Percentiles rank a stretch among this genome's conserved stretches.
Evolutionary conservation across 805 yeast genomes (phyloP).

Genomic region (Metschnikowia koreensis): DNA sequence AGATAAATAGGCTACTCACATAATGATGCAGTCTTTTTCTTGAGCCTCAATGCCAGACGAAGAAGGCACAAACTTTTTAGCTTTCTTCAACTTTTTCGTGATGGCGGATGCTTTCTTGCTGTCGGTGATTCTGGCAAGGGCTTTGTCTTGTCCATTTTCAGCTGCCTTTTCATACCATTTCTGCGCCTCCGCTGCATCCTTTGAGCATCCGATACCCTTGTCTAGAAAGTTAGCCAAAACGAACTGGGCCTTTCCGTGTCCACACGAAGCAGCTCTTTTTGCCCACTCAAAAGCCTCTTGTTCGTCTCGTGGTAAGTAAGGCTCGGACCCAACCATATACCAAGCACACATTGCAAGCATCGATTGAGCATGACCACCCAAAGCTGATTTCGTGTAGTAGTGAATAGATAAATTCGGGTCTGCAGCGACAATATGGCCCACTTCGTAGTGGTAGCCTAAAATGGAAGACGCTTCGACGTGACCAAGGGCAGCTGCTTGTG

Average conservation of each 20-base stretch:
- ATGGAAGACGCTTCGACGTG: slow-evolving; percentile 77
- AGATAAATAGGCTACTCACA: slow-evolving; percentile 21
- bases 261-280: slow-evolving; percentile 71
- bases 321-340: slow-evolving; percentile 90
- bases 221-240: slow-evolving; percentile 83
- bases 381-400: slow-evolving; percentile 88
- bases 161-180: slow-evolving; percentile 79
- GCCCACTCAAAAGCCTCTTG: slow-evolving; percentile 96
- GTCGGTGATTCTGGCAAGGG: slow-evolving; percentile 33
- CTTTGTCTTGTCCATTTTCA: slow-evolving; percentile 46
- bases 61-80: neutral
- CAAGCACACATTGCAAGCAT: slow-evolving; percentile 96
- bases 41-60: slow-evolving; percentile 19
- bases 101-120: slow-evolving; percentile 30
- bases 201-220: slow-evolving; percentile 80
- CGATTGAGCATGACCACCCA: slow-evolving; percentile 81
- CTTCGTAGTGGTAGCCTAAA: slow-evolving; percentile 81
- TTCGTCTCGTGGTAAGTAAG: slow-evolving; percentile 73
- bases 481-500: slow-evolving; percentile 86
- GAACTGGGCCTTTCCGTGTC: slow-evolving; percentile 78
- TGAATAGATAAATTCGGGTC: slow-evolving; percentile 86
- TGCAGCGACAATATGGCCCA: slow-evolving; percentile 71
- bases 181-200: slow-evolving; percentile 55
- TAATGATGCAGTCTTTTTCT: slow-evolving; percentile 46
- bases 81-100: slow-evolving; percentile 28